Base-by-base conservation (phyloP, 2,329 filamentous ascomycete genomes). In the Sporothrix inflata region DNA sequence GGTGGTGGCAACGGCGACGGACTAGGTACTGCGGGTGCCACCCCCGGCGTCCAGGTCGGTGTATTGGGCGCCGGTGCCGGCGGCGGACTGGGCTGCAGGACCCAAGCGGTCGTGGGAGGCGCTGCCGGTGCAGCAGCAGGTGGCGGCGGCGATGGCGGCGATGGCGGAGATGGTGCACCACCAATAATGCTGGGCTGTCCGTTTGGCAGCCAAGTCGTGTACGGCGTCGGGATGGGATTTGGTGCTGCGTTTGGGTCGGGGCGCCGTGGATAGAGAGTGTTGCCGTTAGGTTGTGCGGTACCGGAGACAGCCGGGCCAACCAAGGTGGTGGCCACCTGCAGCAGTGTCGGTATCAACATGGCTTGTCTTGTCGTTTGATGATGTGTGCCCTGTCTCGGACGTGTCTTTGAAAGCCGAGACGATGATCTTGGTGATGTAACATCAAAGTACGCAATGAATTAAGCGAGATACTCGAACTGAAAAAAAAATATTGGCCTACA, bases 171-270 rank as follows among this genome's bases (percentile, higher is more conserved):
- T 7, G 53, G n/a, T 14, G 40, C 38, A 1, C 1, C 24, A 14
- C 40, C 45, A 16, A 47, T 45, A 11, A 53, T 38, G 14, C 51
- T 49, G 21, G 55, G 55, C 51, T 70, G 30, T 2, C 68, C 68
- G 24, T 60, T 70, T 53, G 51, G 24, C 12, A 5, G n/a, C 68
- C 68, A 70, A 12, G 55, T 60, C 14, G 55, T 60, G 55, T 60
- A 60, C 8, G 55, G 55, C 34, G 16, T 14, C 6, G 55, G 55
- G 1, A 38, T 3, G 16, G 53, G 53, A 6, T 8, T 24, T 47
- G 38, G 34, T 14, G n/a, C 3, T 7, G 67, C 30, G 19, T 27
- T 24, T 49, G 63, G 63, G 8, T 68, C 45, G 14, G 65, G 27
- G 14, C 24, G 47, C 1, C 68, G 68, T 16, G 68, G 45, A 34